These are phyloP conservation scores for Aspergillus arachidicola DNA, from an alignment of 2,329 filamentous ascomycete genomes.

Conservation along the genomic window DNA sequence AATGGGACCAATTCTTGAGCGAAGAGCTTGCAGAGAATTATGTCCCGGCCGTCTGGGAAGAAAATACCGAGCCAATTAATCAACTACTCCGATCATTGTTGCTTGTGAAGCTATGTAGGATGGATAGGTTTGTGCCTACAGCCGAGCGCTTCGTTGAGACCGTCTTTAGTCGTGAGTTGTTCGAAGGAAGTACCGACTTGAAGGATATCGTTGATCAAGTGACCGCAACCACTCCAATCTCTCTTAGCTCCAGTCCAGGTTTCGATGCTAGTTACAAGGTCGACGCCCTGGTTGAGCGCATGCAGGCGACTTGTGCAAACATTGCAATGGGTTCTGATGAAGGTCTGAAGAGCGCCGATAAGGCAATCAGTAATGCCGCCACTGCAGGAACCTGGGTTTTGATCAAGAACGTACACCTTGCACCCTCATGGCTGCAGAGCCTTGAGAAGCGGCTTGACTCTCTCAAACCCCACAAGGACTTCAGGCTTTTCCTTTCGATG, in stretches of 20 bases:
- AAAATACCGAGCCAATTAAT: conserved; percentile 66
- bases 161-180: conserved; percentile 81
- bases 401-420: conserved; percentile 97
- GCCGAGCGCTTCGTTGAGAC: conserved; percentile 86
- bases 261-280: conserved; percentile 99
- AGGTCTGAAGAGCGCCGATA: conserved; percentile 87
- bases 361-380: conserved; percentile 89
- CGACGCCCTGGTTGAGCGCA: conserved; percentile 86
- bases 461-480: conserved; percentile 89
- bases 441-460: conserved; percentile 96
- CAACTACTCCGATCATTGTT: conserved; percentile 80
- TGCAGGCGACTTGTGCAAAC: conserved; percentile 82
- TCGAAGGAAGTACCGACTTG: conserved; percentile 84
- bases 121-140: conserved; percentile 91
- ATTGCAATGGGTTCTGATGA: conserved; percentile 99
- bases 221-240: conserved; percentile 79
- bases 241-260: conserved; percentile 89
- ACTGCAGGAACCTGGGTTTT: conserved; percentile 94
- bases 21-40: conserved; percentile 86
- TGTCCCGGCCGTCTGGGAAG: conserved; percentile 76
- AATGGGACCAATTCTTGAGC: conserved; percentile 80
- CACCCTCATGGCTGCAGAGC: conserved; percentile 93
- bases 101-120: conserved; percentile 89
- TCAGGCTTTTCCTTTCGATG: conserved; percentile 97
- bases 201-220: conserved; percentile 83